These are phyloP conservation scores for Pterocarpus santalinus DNA, from an alignment of 306 rosid species.

Conservation along the genomic window DNA sequence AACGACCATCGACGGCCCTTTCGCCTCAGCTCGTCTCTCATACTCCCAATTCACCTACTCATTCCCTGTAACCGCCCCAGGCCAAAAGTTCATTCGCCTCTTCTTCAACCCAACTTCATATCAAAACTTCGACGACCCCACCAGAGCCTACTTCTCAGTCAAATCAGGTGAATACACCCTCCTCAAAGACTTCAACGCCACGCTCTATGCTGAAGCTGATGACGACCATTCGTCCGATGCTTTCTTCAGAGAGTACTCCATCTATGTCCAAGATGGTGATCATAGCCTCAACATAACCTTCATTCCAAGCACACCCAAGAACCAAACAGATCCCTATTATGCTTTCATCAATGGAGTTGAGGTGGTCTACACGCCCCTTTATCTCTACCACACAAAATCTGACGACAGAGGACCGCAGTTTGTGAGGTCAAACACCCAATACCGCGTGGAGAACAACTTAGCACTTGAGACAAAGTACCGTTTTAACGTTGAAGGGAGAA, in stretches of 20 bases:
- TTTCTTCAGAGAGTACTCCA: conserved; percentile 45
- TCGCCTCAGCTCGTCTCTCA: too few species aligned
- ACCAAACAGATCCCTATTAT: background rate
- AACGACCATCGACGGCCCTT: background rate
- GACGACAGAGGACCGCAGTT: background rate
- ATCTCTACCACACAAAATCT: conserved; percentile 51
- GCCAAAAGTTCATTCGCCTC: conserved; percentile 58
- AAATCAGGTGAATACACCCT: too few species aligned
- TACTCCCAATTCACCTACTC: background rate
- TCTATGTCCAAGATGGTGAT: conserved; percentile 22
- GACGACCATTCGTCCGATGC: accelerated
- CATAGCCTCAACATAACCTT: conserved; percentile 49
- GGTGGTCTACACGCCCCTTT: conserved; percentile 59
- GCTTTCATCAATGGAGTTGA: conserved; percentile 66
- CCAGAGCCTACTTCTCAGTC: too few species aligned
- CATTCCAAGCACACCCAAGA: conserved; percentile 32
- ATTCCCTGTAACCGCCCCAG: conserved; percentile 36
- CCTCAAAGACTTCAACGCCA: too few species aligned
- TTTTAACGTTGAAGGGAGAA: background rate
- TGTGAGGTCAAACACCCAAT: background rate
- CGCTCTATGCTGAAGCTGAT: background rate
- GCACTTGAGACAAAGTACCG: background rate
- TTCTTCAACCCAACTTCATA: conserved; percentile 40
- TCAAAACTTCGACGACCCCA: background rate
- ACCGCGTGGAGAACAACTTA: background rate